phyloP scores from a whole-genome alignment of 1,284 basidiomycete genomes.

The Cystobasidium slooffiae region DNA sequence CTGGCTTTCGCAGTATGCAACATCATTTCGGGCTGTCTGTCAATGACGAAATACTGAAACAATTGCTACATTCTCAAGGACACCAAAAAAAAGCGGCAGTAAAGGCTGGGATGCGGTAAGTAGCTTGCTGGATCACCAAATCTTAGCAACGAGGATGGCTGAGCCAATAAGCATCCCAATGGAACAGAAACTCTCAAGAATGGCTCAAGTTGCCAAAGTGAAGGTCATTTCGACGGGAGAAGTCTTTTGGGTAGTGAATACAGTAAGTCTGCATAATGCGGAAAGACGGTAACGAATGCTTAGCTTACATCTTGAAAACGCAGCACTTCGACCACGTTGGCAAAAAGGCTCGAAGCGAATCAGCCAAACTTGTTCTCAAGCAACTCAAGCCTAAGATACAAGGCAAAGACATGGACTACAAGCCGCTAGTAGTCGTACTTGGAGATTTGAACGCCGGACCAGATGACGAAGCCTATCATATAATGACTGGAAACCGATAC shows the following conservation, averaged over 20 bases:
- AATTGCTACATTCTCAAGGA: neutral
- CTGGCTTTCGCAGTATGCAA: constrained; percentile 48
- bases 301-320: neutral
- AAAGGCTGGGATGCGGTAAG: constrained; percentile 50
- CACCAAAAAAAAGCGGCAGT: constrained; percentile 46
- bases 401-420: neutral
- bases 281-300: neutral
- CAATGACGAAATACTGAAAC: neutral
- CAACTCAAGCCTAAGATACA: neutral
- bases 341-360: neutral
- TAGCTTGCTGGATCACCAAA: neutral
- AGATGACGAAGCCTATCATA: constrained; percentile 21
- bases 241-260: constrained; percentile 11
- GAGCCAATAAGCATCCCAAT: neutral
- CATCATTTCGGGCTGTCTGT: neutral
- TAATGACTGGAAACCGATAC: constrained; percentile 24
- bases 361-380: constrained; percentile 1
- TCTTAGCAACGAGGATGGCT: neutral
- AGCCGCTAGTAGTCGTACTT: neutral
- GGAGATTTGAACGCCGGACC: constrained; percentile 4
- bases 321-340: constrained; percentile 17
- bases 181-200: neutral
- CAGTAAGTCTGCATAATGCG: neutral
- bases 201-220: neutral
- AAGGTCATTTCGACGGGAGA: neutral